Conservation (phyloP, 768 basidiomycete species). For the Xerocomellus chrysenteron region DNA sequence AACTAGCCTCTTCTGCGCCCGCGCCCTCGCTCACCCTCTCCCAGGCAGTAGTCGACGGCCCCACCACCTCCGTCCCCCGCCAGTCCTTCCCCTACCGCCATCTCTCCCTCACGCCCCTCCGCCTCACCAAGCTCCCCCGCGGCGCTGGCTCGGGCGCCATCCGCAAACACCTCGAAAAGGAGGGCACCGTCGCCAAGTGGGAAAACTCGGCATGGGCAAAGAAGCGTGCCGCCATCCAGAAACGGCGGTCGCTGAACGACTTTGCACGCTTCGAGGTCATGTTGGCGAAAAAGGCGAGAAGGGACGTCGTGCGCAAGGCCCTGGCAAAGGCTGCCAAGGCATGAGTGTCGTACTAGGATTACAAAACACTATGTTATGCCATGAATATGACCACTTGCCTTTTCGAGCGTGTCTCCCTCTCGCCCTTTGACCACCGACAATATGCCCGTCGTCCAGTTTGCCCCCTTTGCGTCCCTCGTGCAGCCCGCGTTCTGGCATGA, state of each 20-base stretch:
- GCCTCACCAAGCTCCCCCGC: conserved; percentile 82
- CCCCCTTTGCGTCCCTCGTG: conserved; percentile 83
- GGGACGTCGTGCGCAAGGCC: conserved; percentile 74
- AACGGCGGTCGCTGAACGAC: conserved; percentile 78
- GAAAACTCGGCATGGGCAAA: conserved; percentile 84
- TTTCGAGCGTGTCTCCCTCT: conserved; percentile 11
- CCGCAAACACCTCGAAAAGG: conserved; percentile 86
- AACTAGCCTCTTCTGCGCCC: not conserved
- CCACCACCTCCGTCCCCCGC: conserved; percentile 86
- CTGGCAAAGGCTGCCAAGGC: conserved; percentile 48
- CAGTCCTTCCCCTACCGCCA: conserved; percentile 91
- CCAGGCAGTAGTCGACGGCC: conserved; percentile 95
- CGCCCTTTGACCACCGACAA: not conserved
- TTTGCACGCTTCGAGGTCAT: conserved; percentile 90
- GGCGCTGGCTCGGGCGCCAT: conserved; percentile 79
- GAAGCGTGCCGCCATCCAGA: conserved; percentile 72
- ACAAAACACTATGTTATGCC: not conserved
- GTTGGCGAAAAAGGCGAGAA: conserved; percentile 84
- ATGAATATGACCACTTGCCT: conserved; percentile 11
- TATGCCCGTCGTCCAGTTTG: conserved; percentile 81
- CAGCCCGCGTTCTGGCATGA: conserved; percentile 93
- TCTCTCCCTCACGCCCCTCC: conserved; percentile 85
- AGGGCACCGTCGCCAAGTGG: conserved; percentile 86
- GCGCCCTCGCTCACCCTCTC: not conserved
- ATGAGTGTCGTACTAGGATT: conserved; percentile 5